Base-by-base conservation (phyloP, 768 basidiomycete genomes). In the Serendipita sp. region DNA sequence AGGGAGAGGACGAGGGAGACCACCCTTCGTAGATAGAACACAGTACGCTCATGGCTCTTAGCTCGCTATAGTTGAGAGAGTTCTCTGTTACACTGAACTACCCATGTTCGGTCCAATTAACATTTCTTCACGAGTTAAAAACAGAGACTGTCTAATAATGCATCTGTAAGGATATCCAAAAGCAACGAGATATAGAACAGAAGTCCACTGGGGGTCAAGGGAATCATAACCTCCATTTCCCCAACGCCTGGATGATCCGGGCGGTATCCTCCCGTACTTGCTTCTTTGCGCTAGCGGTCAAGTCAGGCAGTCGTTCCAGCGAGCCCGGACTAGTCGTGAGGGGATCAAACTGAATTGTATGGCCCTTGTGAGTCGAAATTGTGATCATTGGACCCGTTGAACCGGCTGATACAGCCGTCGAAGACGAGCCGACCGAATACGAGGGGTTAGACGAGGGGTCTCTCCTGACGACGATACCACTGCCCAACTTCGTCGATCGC, bases 231-330 rank as follows among this genome's bases (percentile, higher is more conserved):
- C 81, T 83, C 88, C 88, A 90, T 68, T 88, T 86, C 61, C 84
- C 81, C 33, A 88, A 80, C 28, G 87, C 83, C 69, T 83, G 81
- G 41, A 90, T 81, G 33, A 90, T 74, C 63, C 81, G 75, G 3
- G 81, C 77, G 82, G 90, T 86, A 65, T 90, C 88, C 50, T 82
- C 78, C 67, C 81, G 81, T 22, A 87, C 89, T 66, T 87, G 82
- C 69, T 87, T 88, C 78, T 90, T 90, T 44, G 88, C 87, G 67
- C 84, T 86, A 62, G 85, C 82, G 0, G 86, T 82, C 64, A 91
- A 86, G 3, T 87, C 88, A 61, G 88, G 84, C 5, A 90, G 76
- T 33, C 80, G 82, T 68, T 90, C 86, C 31, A 94, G 73, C 53
- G 86, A 77, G 2, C 79, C 77, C 1, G 89, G 84, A 1, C 85